Percentiles rank a stretch among this genome's conserved stretches.
phyloP scores from a whole-genome alignment of 345 rosid species.

The Hibiscus mutabilis region DNA sequence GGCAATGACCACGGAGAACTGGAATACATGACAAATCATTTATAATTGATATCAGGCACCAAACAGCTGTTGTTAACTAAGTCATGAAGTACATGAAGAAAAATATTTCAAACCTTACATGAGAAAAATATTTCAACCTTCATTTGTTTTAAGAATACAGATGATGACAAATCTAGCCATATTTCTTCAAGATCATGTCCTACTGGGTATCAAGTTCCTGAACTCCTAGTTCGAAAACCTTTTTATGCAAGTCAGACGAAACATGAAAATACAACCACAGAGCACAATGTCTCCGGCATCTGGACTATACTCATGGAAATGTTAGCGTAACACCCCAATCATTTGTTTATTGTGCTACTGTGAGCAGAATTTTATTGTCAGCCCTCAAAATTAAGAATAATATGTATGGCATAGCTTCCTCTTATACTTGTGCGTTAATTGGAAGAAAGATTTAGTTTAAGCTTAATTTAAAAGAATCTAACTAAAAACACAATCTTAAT shows the following conservation, averaged over 20 bases:
- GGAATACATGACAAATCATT: background rate
- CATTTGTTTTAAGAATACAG: background rate
- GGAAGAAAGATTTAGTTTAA: background rate
- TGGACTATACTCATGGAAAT: background rate
- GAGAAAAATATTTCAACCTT: background rate
- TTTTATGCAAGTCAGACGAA: background rate
- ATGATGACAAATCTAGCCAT: background rate
- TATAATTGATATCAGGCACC: background rate
- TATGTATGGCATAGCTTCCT: background rate
- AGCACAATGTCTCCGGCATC: background rate
- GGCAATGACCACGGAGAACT: background rate
- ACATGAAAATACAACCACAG: background rate
- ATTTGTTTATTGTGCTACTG: background rate
- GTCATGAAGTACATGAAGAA: background rate
- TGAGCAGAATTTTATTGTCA: background rate
- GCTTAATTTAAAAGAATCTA: background rate
- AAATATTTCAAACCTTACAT: background rate
- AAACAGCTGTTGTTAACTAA: background rate
- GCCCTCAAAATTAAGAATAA: background rate
- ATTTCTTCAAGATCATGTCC: background rate
- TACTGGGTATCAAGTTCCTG: conserved; percentile 3
- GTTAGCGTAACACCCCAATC: background rate
- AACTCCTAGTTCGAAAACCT: background rate
- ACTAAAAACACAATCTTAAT: background rate
- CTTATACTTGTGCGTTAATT: background rate